Conservation (phyloP, 2,329 filamentous ascomycete species). For the Pseudogymnoascus verrucosus region DNA sequence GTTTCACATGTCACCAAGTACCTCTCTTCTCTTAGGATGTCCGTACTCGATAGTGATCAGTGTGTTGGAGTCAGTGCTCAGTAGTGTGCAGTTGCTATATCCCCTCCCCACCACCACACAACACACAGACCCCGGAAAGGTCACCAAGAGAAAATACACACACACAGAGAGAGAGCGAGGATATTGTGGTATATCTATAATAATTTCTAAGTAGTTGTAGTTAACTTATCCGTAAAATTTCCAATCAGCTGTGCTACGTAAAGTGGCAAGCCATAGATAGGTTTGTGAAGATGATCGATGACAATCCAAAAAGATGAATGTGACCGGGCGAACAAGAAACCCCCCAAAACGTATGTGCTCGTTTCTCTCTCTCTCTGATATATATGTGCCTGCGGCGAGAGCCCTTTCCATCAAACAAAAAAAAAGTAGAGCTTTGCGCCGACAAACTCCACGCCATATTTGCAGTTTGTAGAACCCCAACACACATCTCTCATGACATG, state of each 20-base stretch:
- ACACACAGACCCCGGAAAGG: not conserved
- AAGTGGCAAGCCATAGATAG: not conserved
- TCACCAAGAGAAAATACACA: not conserved
- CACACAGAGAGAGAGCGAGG: not conserved
- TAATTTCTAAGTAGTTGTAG: conserved; percentile 3
- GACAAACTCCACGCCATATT: conserved; percentile 6
- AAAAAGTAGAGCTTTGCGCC: not conserved
- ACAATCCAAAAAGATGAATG: not conserved
- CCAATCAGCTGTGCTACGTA: not conserved
- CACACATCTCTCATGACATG: conserved; percentile 6
- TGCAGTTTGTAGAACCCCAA: not conserved
- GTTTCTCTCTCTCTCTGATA: not conserved
- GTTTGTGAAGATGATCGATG: not conserved
- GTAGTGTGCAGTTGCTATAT: not conserved
- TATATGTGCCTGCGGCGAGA: conserved; percentile 1
- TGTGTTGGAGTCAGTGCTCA: conserved; percentile 5
- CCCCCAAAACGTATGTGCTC: conserved; percentile 4
- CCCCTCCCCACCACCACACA: not conserved
- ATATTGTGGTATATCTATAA: not conserved
- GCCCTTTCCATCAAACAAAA: not conserved
- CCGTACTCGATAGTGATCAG: not conserved
- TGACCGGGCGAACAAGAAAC: not conserved
- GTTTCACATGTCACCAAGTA: conserved; percentile 2
- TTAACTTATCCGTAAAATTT: conserved; percentile 3
- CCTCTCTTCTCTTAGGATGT: not conserved